Percentiles rank a stretch among this genome's conserved stretches.
phyloP scores from a whole-genome alignment of 1,139 yeast species.

The Diutina siamensis region DNA sequence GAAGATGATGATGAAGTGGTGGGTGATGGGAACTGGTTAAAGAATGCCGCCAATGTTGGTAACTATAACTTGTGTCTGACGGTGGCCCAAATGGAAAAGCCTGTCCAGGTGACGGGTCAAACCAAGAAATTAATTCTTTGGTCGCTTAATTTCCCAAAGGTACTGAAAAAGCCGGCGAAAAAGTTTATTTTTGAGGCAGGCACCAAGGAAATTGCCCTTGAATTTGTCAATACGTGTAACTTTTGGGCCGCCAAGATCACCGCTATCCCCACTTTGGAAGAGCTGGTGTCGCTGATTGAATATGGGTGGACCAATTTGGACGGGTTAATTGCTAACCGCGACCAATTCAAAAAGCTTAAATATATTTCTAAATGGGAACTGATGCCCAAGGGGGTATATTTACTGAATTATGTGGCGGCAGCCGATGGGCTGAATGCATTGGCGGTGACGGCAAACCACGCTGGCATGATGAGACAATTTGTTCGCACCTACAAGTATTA shows the following conservation, averaged over 20 bases:
- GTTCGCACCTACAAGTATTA: constrained; percentile 33
- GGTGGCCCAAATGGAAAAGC: constrained; percentile 29
- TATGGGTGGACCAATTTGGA: constrained; percentile 68
- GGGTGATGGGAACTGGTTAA: constrained; percentile 65
- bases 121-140: constrained; percentile 15
- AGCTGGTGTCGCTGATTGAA: constrained; percentile 60
- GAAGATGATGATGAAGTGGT: constrained; percentile 18
- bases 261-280: constrained; percentile 57
- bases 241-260: constrained; percentile 87
- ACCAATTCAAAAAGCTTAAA: constrained; percentile 25
- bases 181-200: constrained; percentile 47
- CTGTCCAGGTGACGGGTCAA: constrained; percentile 6
- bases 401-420: constrained; percentile 23
- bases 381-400: constrained; percentile 30
- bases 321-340: constrained; percentile 18
- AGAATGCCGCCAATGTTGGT: constrained; percentile 38
- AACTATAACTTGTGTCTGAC: constrained; percentile 39
- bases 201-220: constrained; percentile 55
- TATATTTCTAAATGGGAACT: constrained; percentile 31
- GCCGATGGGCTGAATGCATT: constrained; percentile 12
- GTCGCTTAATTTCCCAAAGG: constrained; percentile 31
- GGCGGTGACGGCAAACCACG: constrained; percentile 17
- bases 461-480: constrained; percentile 37
- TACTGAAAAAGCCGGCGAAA: constrained; percentile 20
- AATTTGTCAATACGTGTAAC: constrained; percentile 68